These are phyloP conservation scores for Aspergillus vadensis DNA, from an alignment of 2,329 filamentous ascomycete species.

Conservation along the genomic window DNA sequence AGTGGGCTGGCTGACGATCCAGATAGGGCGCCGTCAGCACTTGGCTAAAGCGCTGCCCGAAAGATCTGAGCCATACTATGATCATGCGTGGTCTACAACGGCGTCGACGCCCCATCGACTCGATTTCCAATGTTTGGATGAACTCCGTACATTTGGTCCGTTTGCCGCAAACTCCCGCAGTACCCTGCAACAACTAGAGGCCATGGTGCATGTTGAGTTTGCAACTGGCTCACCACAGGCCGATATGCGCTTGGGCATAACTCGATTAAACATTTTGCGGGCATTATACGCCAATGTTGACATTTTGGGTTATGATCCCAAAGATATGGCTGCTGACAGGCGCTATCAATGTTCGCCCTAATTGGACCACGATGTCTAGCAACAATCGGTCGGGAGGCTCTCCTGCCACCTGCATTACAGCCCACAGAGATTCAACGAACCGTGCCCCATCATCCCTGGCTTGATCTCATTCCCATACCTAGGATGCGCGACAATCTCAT, in stretches of 20 bases:
- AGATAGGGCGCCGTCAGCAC: not conserved
- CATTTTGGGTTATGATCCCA: constrained; percentile 10
- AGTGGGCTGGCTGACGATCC: not conserved
- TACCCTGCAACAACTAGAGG: constrained; percentile 5
- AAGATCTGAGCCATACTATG: not conserved
- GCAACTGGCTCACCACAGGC: constrained; percentile 1
- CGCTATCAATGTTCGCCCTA: not conserved
- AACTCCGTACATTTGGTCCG: not conserved
- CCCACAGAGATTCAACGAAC: constrained; percentile 7
- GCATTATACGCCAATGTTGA: constrained; percentile 17
- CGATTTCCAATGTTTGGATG: not conserved
- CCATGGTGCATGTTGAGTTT: not conserved
- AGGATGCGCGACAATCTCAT: constrained; percentile 30
- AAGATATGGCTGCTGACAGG: constrained; percentile 8
- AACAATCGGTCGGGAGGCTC: not conserved
- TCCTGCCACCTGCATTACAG: constrained; percentile 14
- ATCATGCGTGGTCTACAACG: not conserved
- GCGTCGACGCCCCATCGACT: not conserved
- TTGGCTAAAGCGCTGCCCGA: not conserved
- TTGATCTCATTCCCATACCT: constrained; percentile 28
- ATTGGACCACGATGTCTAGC: not conserved
- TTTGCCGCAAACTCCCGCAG: not conserved
- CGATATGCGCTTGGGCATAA: constrained; percentile 16
- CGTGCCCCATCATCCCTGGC: constrained; percentile 31
- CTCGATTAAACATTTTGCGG: constrained; percentile 18